phyloP scores from a whole-genome alignment of 129 eudicot species.

The Scalesia atractyloides region DNA sequence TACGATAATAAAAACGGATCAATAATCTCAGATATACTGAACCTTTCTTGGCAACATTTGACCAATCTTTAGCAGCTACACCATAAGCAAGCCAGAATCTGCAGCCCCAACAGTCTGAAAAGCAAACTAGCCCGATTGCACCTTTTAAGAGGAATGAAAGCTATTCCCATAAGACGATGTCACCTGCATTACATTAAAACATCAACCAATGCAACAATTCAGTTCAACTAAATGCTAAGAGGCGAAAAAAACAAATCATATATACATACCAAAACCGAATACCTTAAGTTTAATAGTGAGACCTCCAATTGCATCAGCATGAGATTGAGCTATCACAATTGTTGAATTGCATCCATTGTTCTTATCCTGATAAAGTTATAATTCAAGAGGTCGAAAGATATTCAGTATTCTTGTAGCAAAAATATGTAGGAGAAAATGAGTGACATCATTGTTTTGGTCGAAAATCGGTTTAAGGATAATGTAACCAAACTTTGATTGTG shows the following conservation, averaged over 20 bases:
- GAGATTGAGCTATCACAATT: too few species aligned
- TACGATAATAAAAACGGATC: neutral
- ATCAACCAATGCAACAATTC: neutral
- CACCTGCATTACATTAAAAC: slow-evolving; percentile 44
- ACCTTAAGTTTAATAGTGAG: too few species aligned
- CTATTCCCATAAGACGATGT: slow-evolving; percentile 61
- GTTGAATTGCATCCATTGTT: slow-evolving; percentile 59
- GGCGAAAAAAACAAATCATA: too few species aligned
- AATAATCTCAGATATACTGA: slow-evolving; percentile 13
- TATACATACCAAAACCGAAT: too few species aligned
- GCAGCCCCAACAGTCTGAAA: slow-evolving; percentile 73
- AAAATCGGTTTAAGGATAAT: too few species aligned
- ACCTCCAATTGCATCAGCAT: too few species aligned
- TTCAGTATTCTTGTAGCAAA: neutral
- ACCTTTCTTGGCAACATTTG: slow-evolving; percentile 26
- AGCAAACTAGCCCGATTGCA: slow-evolving; percentile 58
- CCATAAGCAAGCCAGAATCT: slow-evolving; percentile 82
- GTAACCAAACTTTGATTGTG: too few species aligned
- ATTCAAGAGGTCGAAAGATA: neutral
- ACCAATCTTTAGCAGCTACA: slow-evolving; percentile 54
- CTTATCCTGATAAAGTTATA: slow-evolving; percentile 73
- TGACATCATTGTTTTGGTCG: slow-evolving; percentile 29
- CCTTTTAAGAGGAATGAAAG: slow-evolving; percentile 60
- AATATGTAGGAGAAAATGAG: slow-evolving; percentile 9
- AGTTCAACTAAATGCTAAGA: neutral